Evolutionary conservation across 768 basidiomycete genomes (phyloP).

Genomic region (Kwoniella dendrophila): DNA sequence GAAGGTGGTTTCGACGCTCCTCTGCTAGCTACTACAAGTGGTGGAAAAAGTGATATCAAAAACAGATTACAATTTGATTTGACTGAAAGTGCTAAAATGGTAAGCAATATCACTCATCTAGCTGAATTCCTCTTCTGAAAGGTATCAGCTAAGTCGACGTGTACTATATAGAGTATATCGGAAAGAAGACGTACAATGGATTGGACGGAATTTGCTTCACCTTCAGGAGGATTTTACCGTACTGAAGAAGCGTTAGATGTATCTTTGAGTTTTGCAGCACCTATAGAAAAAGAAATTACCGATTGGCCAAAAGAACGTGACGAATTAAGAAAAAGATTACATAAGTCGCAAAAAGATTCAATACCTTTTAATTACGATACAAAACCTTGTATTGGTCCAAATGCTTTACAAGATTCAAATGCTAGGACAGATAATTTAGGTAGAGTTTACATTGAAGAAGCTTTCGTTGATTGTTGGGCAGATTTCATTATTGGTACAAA

Average conservation of each 20-base stretch:
- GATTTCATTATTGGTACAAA: conserved; percentile 60
- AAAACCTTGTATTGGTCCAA: conserved; percentile 71
- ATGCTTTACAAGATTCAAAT: conserved; percentile 59
- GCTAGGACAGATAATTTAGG: conserved; percentile 32
- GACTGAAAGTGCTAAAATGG: conserved; percentile 78
- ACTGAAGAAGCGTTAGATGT: conserved; percentile 73
- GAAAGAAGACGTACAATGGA: conserved; percentile 80
- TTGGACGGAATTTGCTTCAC: conserved; percentile 83
- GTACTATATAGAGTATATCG: conserved; percentile 60
- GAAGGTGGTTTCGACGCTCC: conserved; percentile 70
- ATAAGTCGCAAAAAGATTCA: conserved; percentile 76
- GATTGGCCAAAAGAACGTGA: conserved; percentile 75
- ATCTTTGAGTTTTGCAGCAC: conserved; percentile 75
- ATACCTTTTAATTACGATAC: conserved; percentile 94
- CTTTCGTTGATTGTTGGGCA: conserved; percentile 74
- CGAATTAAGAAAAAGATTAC: conserved; percentile 74
- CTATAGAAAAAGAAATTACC: conserved; percentile 64
- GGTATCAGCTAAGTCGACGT: conserved; percentile 22
- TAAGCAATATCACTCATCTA: conserved; percentile 50
- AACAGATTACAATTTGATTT: conserved; percentile 87
- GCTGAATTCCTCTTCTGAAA: conserved; percentile 13
- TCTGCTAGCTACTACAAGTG: background rate
- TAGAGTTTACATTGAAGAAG: conserved; percentile 67
- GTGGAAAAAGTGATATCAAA: conserved; percentile 58
- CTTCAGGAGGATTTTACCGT: conserved; percentile 73